Evolutionary conservation across 2,329 filamentous ascomycete species (phyloP), one percentile per base, ranked within the genome.

Genomic region (Epichloe uncinata): DNA sequence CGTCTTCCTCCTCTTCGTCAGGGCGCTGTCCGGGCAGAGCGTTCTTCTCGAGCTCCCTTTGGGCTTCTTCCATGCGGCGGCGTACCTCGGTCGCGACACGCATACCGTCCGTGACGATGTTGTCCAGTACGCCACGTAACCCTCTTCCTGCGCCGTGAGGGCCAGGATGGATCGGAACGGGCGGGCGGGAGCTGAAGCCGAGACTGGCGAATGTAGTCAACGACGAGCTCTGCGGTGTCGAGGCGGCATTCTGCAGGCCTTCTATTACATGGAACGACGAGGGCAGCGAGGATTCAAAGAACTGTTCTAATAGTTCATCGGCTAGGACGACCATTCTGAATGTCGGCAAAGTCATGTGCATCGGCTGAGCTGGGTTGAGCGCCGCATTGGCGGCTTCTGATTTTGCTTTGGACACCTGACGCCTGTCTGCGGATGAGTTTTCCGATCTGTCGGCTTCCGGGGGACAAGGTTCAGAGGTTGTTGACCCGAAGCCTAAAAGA

Each of bases 241-340:
- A 53, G 5, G 63, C 55, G 4, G 64, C 49, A 43, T 51, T 64
- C 8, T 65, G 62, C 2, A 79, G 60, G 30, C 75, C 76, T 12
- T 94, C 85, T 22, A 87, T 82, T 44, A 96, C 82, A 60, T 87
- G 88, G 77, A 98, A 94, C 1, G 89, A 95, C 47, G 86, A 82
- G 0, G 91, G 88, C 69, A 97, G 96, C 40, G 89, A 94, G 0
- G 87, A 87, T 69, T 98, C 93, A 64, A 98, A 98, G 69, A 98
- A 98, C 58, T 94, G 87, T 61, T 98, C 91, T 5, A 98, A 79
- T 1, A 94, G 77, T 65, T 98, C 93, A 61, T 98, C 93, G 42
- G 93, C 93, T 7, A 98, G 79, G 9, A 98, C 87, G 3, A 98
- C 89, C 93, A 98, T 98, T 56, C 93, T 85, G 76, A 98, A 98